Percentiles rank a stretch among this genome's conserved stretches.
These are phyloP conservation scores for Collybia mongolica DNA, from an alignment of 768 basidiomycete species.

Conservation along the genomic window DNA sequence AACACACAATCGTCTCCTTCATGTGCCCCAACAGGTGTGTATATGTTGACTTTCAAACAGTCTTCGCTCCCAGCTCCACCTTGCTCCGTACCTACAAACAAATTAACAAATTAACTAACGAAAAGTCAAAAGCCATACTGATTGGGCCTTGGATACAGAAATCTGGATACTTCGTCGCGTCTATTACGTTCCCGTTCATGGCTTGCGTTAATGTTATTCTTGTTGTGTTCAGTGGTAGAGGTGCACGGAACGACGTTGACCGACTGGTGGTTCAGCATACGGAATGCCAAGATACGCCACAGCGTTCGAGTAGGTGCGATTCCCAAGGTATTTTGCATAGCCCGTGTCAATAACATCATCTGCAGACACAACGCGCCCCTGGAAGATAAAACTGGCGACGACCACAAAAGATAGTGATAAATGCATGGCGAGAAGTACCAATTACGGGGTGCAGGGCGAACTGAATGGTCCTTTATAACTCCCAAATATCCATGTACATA, in stretches of 20 bases:
- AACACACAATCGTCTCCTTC: slow-evolving; percentile 44
- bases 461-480: no score
- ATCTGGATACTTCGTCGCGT: slow-evolving; percentile 52
- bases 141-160: slow-evolving; percentile 62
- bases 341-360: slow-evolving; percentile 48
- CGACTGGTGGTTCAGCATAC: slow-evolving; percentile 58
- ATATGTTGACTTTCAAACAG: slow-evolving; percentile 67
- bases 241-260: slow-evolving; percentile 49
- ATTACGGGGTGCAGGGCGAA: no score
- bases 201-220: slow-evolving; percentile 30
- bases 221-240: slow-evolving; percentile 48
- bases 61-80: slow-evolving; percentile 69
- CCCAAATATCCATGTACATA: no score
- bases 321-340: slow-evolving; percentile 58
- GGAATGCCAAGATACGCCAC: slow-evolving; percentile 60
- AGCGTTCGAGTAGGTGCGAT: slow-evolving; percentile 47
- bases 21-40: slow-evolving; percentile 49
- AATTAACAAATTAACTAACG: no score
- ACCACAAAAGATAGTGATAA: slow-evolving; percentile 7
- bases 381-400: slow-evolving; percentile 8
- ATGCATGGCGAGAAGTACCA: slow-evolving; percentile 6
- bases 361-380: slow-evolving; percentile 1
- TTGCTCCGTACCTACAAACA: slow-evolving; percentile 43
- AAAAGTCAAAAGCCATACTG: slow-evolving; percentile 17
- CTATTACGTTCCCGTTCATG: slow-evolving; percentile 36